These are phyloP conservation scores for Cladobotryum mycophilum DNA, from an alignment of 2,329 filamentous ascomycete species.

Conservation along the genomic window DNA sequence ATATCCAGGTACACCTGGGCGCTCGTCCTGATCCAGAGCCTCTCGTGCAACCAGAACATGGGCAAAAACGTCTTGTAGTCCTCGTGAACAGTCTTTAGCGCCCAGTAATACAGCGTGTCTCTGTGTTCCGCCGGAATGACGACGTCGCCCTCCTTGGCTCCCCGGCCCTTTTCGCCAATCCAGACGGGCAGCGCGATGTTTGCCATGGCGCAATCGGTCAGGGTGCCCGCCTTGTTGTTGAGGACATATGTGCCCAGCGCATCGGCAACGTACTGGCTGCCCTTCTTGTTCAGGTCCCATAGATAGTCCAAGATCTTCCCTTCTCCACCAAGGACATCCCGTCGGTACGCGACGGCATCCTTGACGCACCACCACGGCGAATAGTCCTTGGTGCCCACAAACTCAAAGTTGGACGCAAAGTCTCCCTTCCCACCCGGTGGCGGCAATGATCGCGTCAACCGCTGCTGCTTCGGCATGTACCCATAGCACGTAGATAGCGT, in stretches of 20 bases:
- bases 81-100: slow-evolving; percentile 44
- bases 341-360: slow-evolving; percentile 65
- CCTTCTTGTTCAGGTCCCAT: slow-evolving; percentile 55
- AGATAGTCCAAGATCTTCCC: slow-evolving; percentile 59
- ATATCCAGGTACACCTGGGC: slow-evolving; percentile 80
- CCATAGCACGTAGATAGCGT: slow-evolving; percentile 77
- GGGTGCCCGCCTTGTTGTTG: slow-evolving; percentile 55
- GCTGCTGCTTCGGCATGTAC: slow-evolving; percentile 46
- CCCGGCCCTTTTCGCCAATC: slow-evolving; percentile 19
- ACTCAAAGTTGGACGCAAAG: slow-evolving; percentile 70
- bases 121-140: slow-evolving; percentile 27
- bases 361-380: slow-evolving; percentile 66
- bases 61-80: slow-evolving; percentile 69
- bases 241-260: slow-evolving; percentile 65
- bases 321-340: slow-evolving; percentile 67
- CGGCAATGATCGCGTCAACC: slow-evolving; percentile 30
- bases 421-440: slow-evolving; percentile 42
- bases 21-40: slow-evolving; percentile 67
- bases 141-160: slow-evolving; percentile 22
- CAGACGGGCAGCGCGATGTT: slow-evolving; percentile 68
- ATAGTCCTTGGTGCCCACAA: slow-evolving; percentile 68
- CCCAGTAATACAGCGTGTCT: slow-evolving; percentile 48
- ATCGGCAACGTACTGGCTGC: slow-evolving; percentile 53
- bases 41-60: slow-evolving; percentile 52
- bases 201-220: slow-evolving; percentile 62